These are phyloP conservation scores for Paramecium biaurelia DNA, from an alignment of 73 alveolate species.

Conservation along the genomic window DNA sequence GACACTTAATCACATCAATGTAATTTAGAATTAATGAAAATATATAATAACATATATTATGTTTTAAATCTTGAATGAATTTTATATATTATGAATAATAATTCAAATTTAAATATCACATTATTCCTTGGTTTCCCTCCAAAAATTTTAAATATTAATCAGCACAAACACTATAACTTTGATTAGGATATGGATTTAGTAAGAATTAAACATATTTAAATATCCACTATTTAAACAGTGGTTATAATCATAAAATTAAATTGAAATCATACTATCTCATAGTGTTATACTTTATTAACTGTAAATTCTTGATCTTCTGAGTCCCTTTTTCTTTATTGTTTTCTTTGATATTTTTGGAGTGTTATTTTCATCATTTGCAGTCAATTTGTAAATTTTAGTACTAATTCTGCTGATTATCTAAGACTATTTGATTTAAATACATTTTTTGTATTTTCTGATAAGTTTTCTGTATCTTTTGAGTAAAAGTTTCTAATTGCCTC, in stretches of 20 bases:
- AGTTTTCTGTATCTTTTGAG: not conserved
- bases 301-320: not conserved
- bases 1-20: not conserved
- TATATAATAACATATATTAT: not conserved
- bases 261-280: not conserved
- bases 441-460: not conserved
- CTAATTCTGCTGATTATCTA: not conserved
- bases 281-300: not conserved
- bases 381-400: not conserved
- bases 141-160: not conserved
- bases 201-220: not conserved
- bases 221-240: not conserved
- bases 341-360: not conserved
- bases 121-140: not conserved
- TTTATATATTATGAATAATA: not conserved
- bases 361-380: not conserved
- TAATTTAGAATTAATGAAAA: not conserved
- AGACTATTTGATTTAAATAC: not conserved
- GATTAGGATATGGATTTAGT: not conserved
- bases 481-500: not conserved
- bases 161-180: not conserved
- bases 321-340: not conserved
- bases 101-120: not conserved
- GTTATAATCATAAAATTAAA: not conserved
- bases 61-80: not conserved